Base-by-base conservation (phyloP, 306 rosid species). In the Citrullus mucosospermus region DNA sequence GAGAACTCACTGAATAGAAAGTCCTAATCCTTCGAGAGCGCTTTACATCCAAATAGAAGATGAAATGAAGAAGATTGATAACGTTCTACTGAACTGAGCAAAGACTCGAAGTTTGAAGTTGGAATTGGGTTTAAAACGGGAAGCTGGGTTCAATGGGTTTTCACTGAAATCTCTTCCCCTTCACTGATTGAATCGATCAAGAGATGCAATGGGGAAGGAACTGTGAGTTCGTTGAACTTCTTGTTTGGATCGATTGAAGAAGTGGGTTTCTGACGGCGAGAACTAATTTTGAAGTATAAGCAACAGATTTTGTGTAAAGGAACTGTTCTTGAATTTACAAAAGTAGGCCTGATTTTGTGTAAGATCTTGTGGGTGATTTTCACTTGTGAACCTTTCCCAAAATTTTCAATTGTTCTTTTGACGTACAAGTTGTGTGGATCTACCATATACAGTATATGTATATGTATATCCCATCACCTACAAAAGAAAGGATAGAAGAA, bases 1-100 rank as follows among this genome's bases (percentile, higher is more conserved):
- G 78, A 53, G 41, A 53, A 53, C 76, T 70, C 76, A 70, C 76
- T 70, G 76, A 70, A 70, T 70, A 46, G 76, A 22, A 48, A 3
- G 15, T 25, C 41, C 57, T 28, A 70, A 44, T 70, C 58, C 32
- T 61, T 16, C 46, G 39, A 51, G 17, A 48, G 44, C 61, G 78
- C 61, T 74, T 74, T 16, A 9, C 78, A 53, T 53, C 32, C 61
- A 74, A 74, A 30, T 53, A 62, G 25, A 53, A 74, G 62, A 32
- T 25, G 9, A 70, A 68, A 70, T 44, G 38, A 46, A 41, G 75
- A 43, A 39, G 18, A 22, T 12, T 15, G 8, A 44, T 1, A 5
- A 48, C 20, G 14, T 30, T 34, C 25, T 28, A 18, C 57, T 22
- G 41, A 71, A 71, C 43, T 28, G 77, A 71, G 59, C 38, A 48